phyloP scores from a whole-genome alignment of 2,329 filamentous ascomycete genomes.

The Cordyceps cateniannulata region DNA sequence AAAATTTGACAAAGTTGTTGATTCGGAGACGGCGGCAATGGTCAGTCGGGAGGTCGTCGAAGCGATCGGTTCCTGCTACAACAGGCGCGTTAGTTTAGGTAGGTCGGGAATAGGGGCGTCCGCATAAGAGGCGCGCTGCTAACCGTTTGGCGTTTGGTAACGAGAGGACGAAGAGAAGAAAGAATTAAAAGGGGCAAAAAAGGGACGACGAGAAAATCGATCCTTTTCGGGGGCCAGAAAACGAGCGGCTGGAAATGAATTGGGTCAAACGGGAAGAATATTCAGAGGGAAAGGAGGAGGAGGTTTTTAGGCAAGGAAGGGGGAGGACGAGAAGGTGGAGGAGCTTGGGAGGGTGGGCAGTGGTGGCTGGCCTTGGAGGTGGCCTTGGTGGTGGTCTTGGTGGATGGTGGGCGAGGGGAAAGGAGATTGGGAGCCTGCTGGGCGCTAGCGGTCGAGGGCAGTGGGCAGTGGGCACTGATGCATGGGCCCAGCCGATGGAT shows the following conservation, averaged over 20 bases:
- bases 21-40: background rate
- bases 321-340: background rate
- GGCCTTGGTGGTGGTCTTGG: background rate
- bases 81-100: background rate
- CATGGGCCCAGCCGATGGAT: background rate
- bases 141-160: background rate
- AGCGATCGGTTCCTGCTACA: background rate
- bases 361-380: background rate
- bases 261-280: background rate
- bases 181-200: background rate
- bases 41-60: slow-evolving; percentile 2
- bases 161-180: slow-evolving; percentile 7
- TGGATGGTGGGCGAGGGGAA: background rate
- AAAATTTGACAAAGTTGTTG: background rate
- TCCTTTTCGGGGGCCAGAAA: slow-evolving; percentile 10
- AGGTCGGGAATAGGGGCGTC: background rate
- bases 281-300: slow-evolving; percentile 5
- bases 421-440: background rate
- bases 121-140: background rate
- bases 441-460: background rate
- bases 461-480: background rate
- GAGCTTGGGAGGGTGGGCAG: background rate
- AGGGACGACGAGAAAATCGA: background rate
- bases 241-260: slow-evolving; percentile 14
- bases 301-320: slow-evolving; percentile 6